phyloP scores from a whole-genome alignment of 2,329 filamentous ascomycete species.

The Exophiala alcalophila region DNA sequence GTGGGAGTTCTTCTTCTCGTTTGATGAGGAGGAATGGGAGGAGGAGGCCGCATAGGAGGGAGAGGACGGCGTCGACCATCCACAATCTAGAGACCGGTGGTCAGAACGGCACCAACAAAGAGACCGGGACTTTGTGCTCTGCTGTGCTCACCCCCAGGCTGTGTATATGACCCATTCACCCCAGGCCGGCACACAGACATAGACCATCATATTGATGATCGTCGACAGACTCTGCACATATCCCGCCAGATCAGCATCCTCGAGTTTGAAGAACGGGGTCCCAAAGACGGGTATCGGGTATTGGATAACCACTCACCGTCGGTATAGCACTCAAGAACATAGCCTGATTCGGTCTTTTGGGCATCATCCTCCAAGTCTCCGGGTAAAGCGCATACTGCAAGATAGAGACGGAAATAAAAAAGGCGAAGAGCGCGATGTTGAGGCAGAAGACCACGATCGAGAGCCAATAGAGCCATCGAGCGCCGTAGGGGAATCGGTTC shows the following conservation, averaged over 20 bases:
- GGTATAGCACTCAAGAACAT: conserved; percentile 66
- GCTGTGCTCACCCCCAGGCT: conserved; percentile 46
- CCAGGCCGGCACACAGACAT: conserved; percentile 59
- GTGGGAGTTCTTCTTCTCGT: conserved; percentile 41
- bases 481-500: conserved; percentile 59
- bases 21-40: conserved; percentile 47
- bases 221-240: conserved; percentile 52
- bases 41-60: conserved; percentile 50
- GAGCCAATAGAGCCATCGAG: conserved; percentile 55
- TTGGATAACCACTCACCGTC: conserved; percentile 52
- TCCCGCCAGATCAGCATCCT: neutral
- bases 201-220: conserved; percentile 64
- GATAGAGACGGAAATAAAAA: conserved; percentile 22
- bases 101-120: neutral
- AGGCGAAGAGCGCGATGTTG: conserved; percentile 57
- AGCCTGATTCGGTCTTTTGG: conserved; percentile 62
- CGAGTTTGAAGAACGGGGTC: neutral
- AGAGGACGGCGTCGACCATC: conserved; percentile 55
- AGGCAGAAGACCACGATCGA: conserved; percentile 59
- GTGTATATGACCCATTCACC: conserved; percentile 55
- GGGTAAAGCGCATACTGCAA: conserved; percentile 48
- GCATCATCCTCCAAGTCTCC: conserved; percentile 62
- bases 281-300: no score
- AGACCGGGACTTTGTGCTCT: no score
- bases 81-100: conserved; percentile 39